These are phyloP conservation scores for Cystobasidium slooffiae DNA, from an alignment of 1,284 basidiomycete species.

Conservation along the genomic window DNA sequence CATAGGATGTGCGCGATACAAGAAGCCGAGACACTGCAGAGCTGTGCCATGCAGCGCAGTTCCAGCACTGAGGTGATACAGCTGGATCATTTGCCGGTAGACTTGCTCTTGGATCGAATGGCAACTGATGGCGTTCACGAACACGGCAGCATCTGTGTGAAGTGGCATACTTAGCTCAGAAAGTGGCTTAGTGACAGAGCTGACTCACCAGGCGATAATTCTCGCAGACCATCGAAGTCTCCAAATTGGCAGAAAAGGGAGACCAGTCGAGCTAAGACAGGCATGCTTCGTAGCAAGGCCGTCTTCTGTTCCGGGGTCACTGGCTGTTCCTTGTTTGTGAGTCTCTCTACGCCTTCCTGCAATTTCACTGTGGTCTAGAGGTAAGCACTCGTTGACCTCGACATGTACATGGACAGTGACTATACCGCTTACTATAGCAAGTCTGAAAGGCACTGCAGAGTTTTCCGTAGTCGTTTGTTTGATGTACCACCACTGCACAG, in stretches of 20 bases:
- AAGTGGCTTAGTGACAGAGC: neutral
- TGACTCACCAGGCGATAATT: conserved; percentile 64
- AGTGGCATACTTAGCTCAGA: neutral
- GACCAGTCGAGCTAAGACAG: conserved; percentile 76
- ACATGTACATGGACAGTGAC: neutral
- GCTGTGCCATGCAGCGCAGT: conserved; percentile 66
- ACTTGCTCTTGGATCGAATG: conserved; percentile 79
- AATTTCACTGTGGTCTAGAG: conserved; percentile 31
- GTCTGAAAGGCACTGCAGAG: conserved; percentile 78
- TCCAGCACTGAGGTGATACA: conserved; percentile 70
- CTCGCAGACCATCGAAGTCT: conserved; percentile 76
- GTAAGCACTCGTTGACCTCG: neutral
- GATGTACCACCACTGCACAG: conserved; percentile 77
- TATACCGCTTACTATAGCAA: conserved; percentile 68
- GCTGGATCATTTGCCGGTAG: conserved; percentile 70
- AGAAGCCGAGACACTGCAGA: conserved; percentile 77
- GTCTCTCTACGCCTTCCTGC: conserved; percentile 41
- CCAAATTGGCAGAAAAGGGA: conserved; percentile 85
- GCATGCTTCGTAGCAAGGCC: conserved; percentile 45
- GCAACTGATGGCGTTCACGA: conserved; percentile 69
- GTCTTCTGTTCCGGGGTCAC: conserved; percentile 1
- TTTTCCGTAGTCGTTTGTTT: conserved; percentile 81
- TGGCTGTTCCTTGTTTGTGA: conserved; percentile 16
- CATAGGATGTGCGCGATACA: conserved; percentile 89
- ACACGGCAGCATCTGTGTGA: conserved; percentile 53